Percentiles rank a stretch among this genome's conserved stretches.
phyloP scores from a whole-genome alignment of 1,139 yeast genomes.

The Tardiomyces digboiensis region DNA sequence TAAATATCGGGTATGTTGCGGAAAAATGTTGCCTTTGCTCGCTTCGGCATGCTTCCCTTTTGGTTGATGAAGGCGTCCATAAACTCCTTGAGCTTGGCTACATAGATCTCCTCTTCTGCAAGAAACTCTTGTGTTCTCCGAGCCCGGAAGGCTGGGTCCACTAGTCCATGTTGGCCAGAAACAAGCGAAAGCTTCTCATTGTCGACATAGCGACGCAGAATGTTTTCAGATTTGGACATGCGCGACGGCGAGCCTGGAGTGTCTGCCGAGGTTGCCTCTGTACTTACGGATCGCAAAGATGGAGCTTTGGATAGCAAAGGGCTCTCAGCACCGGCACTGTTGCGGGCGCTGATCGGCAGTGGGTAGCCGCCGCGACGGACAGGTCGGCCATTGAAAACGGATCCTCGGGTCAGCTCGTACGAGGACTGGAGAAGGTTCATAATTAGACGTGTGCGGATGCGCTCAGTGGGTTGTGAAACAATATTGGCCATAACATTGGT shows the following conservation, averaged over 20 bases:
- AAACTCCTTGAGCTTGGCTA: constrained; percentile 15
- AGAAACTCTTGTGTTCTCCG: constrained; percentile 11
- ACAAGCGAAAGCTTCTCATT: constrained; percentile 4
- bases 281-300: background rate
- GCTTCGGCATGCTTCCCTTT: constrained; percentile 8
- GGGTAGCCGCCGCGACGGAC: background rate
- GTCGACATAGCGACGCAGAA: constrained; percentile 13
- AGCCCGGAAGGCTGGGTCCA: constrained; percentile 3
- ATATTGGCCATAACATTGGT: constrained; percentile 2
- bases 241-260: background rate
- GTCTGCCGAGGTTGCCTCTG: background rate
- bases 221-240: constrained; percentile 12
- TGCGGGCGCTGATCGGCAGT: background rate
- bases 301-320: background rate
- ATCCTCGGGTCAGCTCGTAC: constrained; percentile 1
- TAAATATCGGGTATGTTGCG: constrained; percentile 15
- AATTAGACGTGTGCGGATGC: background rate
- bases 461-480: background rate
- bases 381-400: background rate
- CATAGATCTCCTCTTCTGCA: constrained; percentile 14
- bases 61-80: constrained; percentile 8
- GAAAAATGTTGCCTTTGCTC: constrained; percentile 12
- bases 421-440: background rate
- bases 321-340: background rate
- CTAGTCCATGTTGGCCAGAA: constrained; percentile 2